Percentiles rank a stretch among this genome's conserved stretches.
Conservation (phyloP, 2,329 filamentous ascomycete genomes). For the Cladorrhinum sp. region DNA sequence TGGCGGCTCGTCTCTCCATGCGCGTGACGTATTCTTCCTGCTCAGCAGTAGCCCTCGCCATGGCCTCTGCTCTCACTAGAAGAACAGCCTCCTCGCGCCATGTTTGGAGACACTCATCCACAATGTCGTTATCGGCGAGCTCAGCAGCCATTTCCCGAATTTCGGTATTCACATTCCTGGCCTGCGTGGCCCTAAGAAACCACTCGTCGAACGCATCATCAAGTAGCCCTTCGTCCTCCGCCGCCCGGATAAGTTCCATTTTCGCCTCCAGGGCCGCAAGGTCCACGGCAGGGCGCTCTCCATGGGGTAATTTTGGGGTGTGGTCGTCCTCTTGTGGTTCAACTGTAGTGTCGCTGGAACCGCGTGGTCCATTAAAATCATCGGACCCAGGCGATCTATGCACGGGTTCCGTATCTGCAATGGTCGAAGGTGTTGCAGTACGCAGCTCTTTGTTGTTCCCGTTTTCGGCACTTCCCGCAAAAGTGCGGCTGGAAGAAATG, state of each 20-base stretch:
- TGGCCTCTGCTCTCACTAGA: constrained; percentile 10
- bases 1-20: constrained; percentile 57
- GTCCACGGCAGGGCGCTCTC: constrained; percentile 23
- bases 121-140: constrained; percentile 25
- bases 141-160: constrained; percentile 15
- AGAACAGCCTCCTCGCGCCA: constrained; percentile 22
- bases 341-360: constrained; percentile 29
- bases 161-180: constrained; percentile 11
- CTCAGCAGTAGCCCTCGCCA: constrained; percentile 20
- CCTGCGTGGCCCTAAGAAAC: constrained; percentile 11
- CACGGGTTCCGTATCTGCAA: constrained; percentile 18
- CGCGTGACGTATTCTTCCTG: constrained; percentile 34
- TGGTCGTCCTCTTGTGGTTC: constrained; percentile 24
- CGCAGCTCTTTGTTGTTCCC: constrained; percentile 18
- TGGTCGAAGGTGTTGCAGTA: constrained; percentile 14
- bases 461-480: constrained; percentile 9
- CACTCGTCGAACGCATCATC: constrained; percentile 17
- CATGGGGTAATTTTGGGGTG: constrained; percentile 9
- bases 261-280: constrained; percentile 25
- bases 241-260: constrained; percentile 16
- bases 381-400: constrained; percentile 32
- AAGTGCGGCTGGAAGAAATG: not conserved
- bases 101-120: constrained; percentile 23
- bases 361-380: constrained; percentile 18
- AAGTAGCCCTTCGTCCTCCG: constrained; percentile 13